Conservation (phyloP, 495 filamentous ascomycete species). For the Neurospora cerealis region DNA sequence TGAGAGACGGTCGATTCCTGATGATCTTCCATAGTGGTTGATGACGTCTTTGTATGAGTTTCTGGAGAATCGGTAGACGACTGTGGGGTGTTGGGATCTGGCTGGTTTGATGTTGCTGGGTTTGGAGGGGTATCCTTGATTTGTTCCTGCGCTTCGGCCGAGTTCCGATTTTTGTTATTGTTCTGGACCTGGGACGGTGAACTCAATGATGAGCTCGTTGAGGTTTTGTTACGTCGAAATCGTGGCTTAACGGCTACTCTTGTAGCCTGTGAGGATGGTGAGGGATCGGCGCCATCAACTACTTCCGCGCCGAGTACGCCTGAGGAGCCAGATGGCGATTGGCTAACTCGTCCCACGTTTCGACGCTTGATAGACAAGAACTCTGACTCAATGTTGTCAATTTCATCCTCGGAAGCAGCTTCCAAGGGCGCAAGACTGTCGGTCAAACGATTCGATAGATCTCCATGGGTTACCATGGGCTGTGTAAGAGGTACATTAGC, state of each 20-base stretch:
- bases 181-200: neutral
- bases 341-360: neutral
- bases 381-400: neutral
- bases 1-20: conserved; percentile 8
- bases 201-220: neutral
- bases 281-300: neutral
- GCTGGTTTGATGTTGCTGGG: neutral
- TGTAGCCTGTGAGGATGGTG: neutral
- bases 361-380: neutral
- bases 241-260: neutral
- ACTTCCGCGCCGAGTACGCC: neutral
- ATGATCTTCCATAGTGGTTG: neutral
- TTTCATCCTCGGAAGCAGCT: conserved; percentile 2
- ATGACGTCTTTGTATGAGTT: neutral
- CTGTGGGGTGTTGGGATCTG: neutral
- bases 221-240: neutral
- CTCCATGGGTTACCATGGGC: conserved; percentile 2
- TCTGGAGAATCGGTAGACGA: neutral
- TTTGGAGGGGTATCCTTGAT: neutral
- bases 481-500: neutral
- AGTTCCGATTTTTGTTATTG: neutral
- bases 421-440: conserved; percentile 4
- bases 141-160: neutral
- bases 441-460: neutral
- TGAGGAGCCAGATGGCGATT: neutral